Evolutionary conservation across 495 filamentous ascomycete species (phyloP).

Genomic region (Xylaria flabelliformis): DNA sequence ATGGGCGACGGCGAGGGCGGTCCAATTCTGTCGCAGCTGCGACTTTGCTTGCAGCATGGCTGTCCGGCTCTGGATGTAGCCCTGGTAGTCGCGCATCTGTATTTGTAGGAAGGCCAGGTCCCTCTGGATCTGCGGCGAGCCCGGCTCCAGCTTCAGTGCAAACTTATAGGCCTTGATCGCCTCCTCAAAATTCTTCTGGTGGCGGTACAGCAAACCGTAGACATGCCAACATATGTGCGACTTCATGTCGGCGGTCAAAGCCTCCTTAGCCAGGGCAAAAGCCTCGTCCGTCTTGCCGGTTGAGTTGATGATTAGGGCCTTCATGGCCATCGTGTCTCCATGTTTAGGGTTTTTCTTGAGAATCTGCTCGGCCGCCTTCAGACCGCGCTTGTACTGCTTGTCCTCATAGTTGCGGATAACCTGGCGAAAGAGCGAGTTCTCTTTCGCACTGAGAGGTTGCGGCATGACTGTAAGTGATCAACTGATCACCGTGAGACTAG

Average conservation of each 20-base stretch:
- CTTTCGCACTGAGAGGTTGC: slow-evolving; percentile 86
- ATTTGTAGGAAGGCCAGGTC: slow-evolving; percentile 92
- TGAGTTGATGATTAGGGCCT: slow-evolving; percentile 93
- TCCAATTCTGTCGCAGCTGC: slow-evolving; percentile 89
- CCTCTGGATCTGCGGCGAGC: slow-evolving; percentile 90
- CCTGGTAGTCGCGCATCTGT: slow-evolving; percentile 95
- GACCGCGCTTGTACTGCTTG: slow-evolving; percentile 98
- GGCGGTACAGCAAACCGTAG: slow-evolving; percentile 91
- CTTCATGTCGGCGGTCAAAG: slow-evolving; percentile 93
- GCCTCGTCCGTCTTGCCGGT: slow-evolving; percentile 91
- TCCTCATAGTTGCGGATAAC: slow-evolving; percentile 94
- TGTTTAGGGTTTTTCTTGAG: slow-evolving; percentile 92
- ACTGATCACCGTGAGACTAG: slow-evolving; percentile 29
- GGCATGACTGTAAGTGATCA: slow-evolving; percentile 60
- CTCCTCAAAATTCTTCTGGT: slow-evolving; percentile 96
- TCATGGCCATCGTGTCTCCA: slow-evolving; percentile 99
- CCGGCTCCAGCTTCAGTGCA: slow-evolving; percentile 88
- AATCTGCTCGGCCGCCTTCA: slow-evolving; percentile 94
- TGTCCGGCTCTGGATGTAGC: slow-evolving; percentile 85
- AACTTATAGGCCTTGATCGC: slow-evolving; percentile 99
- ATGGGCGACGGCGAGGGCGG: slow-evolving; percentile 88
- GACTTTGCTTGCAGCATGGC: slow-evolving; percentile 85
- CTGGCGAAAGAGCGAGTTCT: slow-evolving; percentile 89
- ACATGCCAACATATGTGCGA: slow-evolving; percentile 99
- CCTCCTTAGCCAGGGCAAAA: slow-evolving; percentile 88